Percentiles rank a stretch among this genome's conserved stretches.
These are phyloP conservation scores for Citrus maxima DNA, from an alignment of 345 rosid genomes.

Conservation along the genomic window DNA sequence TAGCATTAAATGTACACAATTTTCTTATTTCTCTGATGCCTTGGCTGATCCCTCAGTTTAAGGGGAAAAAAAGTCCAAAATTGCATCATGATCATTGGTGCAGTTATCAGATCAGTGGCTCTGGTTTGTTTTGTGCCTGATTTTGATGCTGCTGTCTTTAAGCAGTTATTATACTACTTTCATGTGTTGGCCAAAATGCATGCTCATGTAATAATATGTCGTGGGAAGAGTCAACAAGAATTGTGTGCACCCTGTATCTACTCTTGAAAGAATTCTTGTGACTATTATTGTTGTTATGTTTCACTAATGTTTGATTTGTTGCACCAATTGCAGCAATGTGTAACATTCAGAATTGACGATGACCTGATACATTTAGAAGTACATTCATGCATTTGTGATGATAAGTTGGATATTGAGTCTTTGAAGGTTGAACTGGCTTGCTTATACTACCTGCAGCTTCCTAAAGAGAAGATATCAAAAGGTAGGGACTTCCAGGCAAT, in stretches of 20 bases:
- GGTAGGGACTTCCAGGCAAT: conserved; percentile 38
- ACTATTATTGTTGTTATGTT: background rate
- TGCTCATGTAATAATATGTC: background rate
- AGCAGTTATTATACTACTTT: background rate
- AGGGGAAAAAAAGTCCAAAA: background rate
- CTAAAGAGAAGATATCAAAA: conserved; percentile 67
- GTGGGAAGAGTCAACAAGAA: background rate
- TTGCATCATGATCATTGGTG: background rate
- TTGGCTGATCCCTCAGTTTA: conserved; percentile 5
- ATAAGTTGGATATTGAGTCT: conserved; percentile 44
- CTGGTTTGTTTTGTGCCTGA: background rate
- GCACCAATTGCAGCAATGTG: conserved; percentile 45
- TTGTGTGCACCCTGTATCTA: background rate
- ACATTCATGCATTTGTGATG: conserved; percentile 31
- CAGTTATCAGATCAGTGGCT: background rate
- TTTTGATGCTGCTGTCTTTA: background rate
- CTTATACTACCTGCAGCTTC: conserved; percentile 73
- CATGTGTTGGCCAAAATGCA: background rate
- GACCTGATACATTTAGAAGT: conserved; percentile 38
- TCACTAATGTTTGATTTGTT: conserved; percentile 17
- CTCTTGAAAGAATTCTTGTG: background rate
- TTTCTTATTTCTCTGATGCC: background rate
- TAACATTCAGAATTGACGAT: conserved; percentile 58
- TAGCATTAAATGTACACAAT: background rate
- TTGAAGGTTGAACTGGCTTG: conserved; percentile 82